These are phyloP conservation scores for Zygnema cylindricum DNA, from an alignment of 139 green algal species.

Conservation along the genomic window DNA sequence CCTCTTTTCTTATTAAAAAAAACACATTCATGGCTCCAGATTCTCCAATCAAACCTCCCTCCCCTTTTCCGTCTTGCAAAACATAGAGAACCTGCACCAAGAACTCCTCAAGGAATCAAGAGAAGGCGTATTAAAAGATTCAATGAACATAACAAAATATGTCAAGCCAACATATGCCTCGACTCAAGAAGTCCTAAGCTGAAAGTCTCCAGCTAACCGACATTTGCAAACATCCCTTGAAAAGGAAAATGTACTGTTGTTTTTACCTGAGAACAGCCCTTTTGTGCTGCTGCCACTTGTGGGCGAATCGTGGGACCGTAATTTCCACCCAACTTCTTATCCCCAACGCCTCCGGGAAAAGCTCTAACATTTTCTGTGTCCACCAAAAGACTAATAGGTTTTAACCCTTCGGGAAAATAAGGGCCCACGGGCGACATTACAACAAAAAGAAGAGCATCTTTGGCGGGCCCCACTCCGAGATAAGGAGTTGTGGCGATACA, in stretches of 20 bases:
- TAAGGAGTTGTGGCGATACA: conserved; percentile 69
- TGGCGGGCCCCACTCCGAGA: conserved; percentile 69
- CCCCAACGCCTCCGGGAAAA: conserved; percentile 78
- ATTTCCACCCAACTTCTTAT: conserved; percentile 75
- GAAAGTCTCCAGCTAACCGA: no score
- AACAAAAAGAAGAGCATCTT: conserved; percentile 69
- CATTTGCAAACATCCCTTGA: no score
- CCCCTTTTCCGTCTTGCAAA: conserved; percentile 44
- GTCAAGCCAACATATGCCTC: no score
- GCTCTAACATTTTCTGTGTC: conserved; percentile 74
- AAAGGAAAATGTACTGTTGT: no score
- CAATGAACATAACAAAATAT: no score
- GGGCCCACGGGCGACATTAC: conserved; percentile 79
- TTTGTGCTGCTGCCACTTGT: conserved; percentile 62
- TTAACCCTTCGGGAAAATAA: conserved; percentile 77
- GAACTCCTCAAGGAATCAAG: not conserved
- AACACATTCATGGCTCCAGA: conserved; percentile 88
- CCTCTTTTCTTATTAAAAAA: conserved; percentile 73
- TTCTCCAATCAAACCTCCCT: conserved; percentile 51
- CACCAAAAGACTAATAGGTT: conserved; percentile 74
- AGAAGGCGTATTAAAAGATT: no score
- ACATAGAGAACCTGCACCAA: conserved; percentile 57
- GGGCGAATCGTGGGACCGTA: conserved; percentile 80
- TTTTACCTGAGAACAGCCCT: conserved; percentile 52
- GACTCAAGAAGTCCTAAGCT: no score